Conservation (phyloP, 1,284 basidiomycete species). For the Cryptococcus sp. region DNA sequence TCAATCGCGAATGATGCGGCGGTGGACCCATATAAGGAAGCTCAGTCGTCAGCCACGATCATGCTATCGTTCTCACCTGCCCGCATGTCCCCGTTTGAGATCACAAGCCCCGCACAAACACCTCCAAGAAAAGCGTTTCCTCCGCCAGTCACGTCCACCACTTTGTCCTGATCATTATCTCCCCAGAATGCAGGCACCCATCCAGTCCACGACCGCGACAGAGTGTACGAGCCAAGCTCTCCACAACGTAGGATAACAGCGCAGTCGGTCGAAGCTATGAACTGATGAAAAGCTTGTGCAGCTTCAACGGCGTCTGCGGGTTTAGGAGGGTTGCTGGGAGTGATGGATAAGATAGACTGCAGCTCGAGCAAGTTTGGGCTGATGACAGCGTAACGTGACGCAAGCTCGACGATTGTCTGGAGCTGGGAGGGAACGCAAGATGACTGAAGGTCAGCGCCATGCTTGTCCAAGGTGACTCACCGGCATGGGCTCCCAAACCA, state of each 20-base stretch:
- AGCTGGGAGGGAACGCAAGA: constrained; percentile 77
- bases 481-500: constrained; percentile 78
- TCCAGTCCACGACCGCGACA: constrained; percentile 38
- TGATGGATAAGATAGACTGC: constrained; percentile 18
- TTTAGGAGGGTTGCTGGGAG: constrained; percentile 32
- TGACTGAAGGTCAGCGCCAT: constrained; percentile 56
- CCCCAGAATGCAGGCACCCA: constrained; percentile 83
- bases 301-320: constrained; percentile 63
- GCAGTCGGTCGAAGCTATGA: constrained; percentile 60
- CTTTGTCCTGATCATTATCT: constrained; percentile 55
- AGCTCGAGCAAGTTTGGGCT: constrained; percentile 58
- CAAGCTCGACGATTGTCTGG: constrained; percentile 22
- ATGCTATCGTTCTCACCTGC: constrained; percentile 60
- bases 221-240: constrained; percentile 70
- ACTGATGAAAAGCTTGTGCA: constrained; percentile 61
- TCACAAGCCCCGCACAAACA: constrained; percentile 69
- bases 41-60: constrained; percentile 51
- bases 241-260: constrained; percentile 73
- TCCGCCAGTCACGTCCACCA: constrained; percentile 85
- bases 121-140: constrained; percentile 88
- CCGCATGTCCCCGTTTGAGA: constrained; percentile 63
- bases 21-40: constrained; percentile 69
- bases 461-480: constrained; percentile 14
- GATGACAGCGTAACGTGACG: constrained; percentile 36
- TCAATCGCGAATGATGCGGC: constrained; percentile 82